Percentiles rank a stretch among this genome's conserved stretches.
phyloP scores from a whole-genome alignment of 2,329 filamentous ascomycete genomes.

The Leptographium galeiforme region DNA sequence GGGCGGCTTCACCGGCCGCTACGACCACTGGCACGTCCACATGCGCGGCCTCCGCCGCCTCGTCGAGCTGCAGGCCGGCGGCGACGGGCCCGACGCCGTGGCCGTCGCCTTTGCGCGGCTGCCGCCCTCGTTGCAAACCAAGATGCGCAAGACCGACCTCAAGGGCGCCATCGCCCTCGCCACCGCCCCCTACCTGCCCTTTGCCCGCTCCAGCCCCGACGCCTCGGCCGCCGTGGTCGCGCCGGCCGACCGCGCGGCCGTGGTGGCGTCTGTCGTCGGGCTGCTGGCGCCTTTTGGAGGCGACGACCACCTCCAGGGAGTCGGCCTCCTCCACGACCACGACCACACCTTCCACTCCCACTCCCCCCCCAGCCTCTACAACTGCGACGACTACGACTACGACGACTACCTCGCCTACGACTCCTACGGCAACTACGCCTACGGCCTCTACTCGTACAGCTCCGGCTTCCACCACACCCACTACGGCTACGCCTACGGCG shows the following conservation, averaged over 20 bases:
- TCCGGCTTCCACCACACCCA: slow-evolving; percentile 1
- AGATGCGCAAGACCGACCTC: slow-evolving; percentile 20
- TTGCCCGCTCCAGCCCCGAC: slow-evolving; percentile 13
- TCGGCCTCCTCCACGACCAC: too few species aligned
- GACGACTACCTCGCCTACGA: not conserved
- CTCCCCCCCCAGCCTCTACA: not conserved
- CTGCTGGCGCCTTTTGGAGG: slow-evolving; percentile 12
- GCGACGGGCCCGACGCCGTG: not conserved
- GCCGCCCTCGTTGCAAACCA: slow-evolving; percentile 10
- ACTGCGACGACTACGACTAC: not conserved
- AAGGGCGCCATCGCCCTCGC: slow-evolving; percentile 20
- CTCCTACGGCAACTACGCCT: not conserved
- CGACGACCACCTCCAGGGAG: not conserved
- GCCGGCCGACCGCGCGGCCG: slow-evolving; percentile 6
- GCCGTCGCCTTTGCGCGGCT: slow-evolving; percentile 2
- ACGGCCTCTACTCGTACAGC: not conserved
- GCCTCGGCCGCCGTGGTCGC: slow-evolving; percentile 14
- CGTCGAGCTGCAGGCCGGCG: not conserved
- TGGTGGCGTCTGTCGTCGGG: slow-evolving; percentile 7
- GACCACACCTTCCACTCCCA: too few species aligned
- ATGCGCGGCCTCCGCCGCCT: slow-evolving; percentile 21
- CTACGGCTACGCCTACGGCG: not conserved
- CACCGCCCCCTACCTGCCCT: slow-evolving; percentile 19
- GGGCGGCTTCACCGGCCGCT: slow-evolving; percentile 20
- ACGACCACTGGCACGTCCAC: slow-evolving; percentile 25